Evolutionary conservation across 768 basidiomycete genomes (phyloP), one percentile per base, ranked within the genome.

Genomic region (Tubosaeta sp.): DNA sequence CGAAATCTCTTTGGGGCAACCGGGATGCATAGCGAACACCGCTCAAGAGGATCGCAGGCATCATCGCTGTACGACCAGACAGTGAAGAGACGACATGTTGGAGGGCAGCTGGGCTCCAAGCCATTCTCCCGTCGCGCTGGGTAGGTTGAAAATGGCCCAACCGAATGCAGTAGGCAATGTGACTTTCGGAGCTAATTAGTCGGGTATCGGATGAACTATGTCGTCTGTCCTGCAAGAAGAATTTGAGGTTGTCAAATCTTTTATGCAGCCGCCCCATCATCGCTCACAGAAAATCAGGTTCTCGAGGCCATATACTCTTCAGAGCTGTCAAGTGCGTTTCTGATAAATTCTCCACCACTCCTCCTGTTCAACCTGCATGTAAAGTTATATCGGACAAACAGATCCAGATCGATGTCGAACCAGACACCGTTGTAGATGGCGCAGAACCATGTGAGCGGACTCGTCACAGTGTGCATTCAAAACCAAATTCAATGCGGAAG

Each of bases 281-380:
- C 44, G 46, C 59, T 49, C 55, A 55, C 48, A 47, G 22, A 46
- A 54, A 52, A 29, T 17, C 62, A 95, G 88, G 93, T 97, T 26
- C 80, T 97, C 59, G 93, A 95, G 73, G 86, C 92, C 3, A 98
- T 98, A 68, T 98, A 95, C 69, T 92, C 95, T 5, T 86, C 91
- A 58, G 95, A 98, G 70, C 75, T 97, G 52, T 80, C 86, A 64
- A 88, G 95, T 97, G 74, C 66, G 93, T 88, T 58, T 60, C 62
- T 59, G 62, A 65, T 63, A 65, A 62, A 54, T 56, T 65, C 59
- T 62, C 58, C 59, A n/a, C 58, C 57, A 46, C 59, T 63, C 65
- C 55, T 50, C 64, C 63, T 58, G 69, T 80, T 85, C 72, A 83
- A 59, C 57, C 73, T 67, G 71, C 70, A 71, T 71, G 61, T 53